phyloP scores from a whole-genome alignment of 345 rosid genomes.

The Anacardium occidentale region DNA sequence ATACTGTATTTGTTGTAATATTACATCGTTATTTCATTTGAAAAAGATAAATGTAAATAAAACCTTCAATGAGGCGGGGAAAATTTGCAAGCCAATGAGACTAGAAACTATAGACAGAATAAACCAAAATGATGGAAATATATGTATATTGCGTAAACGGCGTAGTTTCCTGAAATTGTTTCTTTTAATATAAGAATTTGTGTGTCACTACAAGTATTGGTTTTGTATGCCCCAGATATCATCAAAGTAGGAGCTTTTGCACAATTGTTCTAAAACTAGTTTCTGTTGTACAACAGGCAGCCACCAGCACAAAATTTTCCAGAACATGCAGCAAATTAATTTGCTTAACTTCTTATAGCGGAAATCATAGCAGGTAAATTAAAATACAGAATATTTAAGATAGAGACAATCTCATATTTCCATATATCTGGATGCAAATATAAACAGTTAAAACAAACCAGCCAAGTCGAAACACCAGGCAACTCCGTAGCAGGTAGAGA shows the following conservation, averaged over 20 bases:
- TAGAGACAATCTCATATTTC: constrained; percentile 6
- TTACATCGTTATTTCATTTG: background rate
- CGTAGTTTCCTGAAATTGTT: constrained; percentile 7
- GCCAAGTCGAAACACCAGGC: constrained; percentile 97
- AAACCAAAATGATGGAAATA: background rate
- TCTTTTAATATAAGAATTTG: background rate
- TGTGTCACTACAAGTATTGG: background rate
- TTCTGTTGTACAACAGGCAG: background rate
- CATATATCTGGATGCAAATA: background rate
- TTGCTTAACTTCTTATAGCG: background rate
- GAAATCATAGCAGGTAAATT: background rate
- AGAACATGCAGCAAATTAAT: background rate
- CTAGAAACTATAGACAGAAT: background rate
- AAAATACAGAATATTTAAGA: background rate
- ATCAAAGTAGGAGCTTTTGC: background rate
- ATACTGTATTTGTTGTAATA: background rate
- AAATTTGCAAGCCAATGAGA: background rate
- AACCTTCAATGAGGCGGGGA: background rate
- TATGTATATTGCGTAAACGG: background rate
- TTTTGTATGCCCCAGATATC: background rate
- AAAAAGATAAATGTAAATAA: background rate
- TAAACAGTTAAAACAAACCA: constrained; percentile 47
- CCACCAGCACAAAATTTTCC: background rate
- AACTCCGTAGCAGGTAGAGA: constrained; percentile 90
- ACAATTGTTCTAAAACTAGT: background rate